phyloP scores from a whole-genome alignment of 257 asterid genomes.

The Plantago elongata region DNA sequence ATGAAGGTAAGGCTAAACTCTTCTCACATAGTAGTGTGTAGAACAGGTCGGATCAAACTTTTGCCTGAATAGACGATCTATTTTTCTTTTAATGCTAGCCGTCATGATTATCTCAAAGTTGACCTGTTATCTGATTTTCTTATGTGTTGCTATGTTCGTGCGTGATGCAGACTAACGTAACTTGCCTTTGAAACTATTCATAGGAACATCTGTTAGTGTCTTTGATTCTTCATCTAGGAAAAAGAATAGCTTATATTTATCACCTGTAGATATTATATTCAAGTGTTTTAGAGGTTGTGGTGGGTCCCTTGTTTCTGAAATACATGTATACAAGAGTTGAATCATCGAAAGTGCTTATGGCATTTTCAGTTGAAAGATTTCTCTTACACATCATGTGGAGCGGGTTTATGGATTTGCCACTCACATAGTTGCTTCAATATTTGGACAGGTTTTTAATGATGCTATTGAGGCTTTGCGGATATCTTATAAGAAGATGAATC shows the following conservation, averaged over 20 bases:
- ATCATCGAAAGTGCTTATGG: slow-evolving; percentile 1
- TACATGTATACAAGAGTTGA: neutral
- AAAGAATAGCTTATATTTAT: slow-evolving; percentile 12
- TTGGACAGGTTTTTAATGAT: slow-evolving; percentile 76
- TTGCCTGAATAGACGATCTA: slow-evolving; percentile 10
- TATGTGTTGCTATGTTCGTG: slow-evolving; percentile 1
- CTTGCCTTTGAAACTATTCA: slow-evolving; percentile 9
- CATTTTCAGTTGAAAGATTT: slow-evolving; percentile 4
- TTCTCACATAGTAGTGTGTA: slow-evolving; percentile 8
- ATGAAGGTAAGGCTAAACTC: slow-evolving; percentile 58
- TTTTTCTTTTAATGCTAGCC: neutral
- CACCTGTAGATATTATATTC: neutral
- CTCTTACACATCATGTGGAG: slow-evolving; percentile 12
- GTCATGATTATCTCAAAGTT: neutral
- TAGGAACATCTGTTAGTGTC: neutral
- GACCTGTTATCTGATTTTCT: slow-evolving; percentile 6
- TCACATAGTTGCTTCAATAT: slow-evolving; percentile 18
- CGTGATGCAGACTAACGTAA: slow-evolving; percentile 5
- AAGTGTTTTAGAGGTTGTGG: slow-evolving; percentile 7
- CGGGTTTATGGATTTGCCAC: neutral
- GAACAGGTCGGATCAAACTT: slow-evolving; percentile 1
- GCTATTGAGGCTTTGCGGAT: slow-evolving; percentile 88
- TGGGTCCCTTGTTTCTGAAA: neutral
- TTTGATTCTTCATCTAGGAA: slow-evolving; percentile 12
- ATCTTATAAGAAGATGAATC: slow-evolving; percentile 87